phyloP scores from a whole-genome alignment of 306 rosid species.

The Cucurbita ficifolia region DNA sequence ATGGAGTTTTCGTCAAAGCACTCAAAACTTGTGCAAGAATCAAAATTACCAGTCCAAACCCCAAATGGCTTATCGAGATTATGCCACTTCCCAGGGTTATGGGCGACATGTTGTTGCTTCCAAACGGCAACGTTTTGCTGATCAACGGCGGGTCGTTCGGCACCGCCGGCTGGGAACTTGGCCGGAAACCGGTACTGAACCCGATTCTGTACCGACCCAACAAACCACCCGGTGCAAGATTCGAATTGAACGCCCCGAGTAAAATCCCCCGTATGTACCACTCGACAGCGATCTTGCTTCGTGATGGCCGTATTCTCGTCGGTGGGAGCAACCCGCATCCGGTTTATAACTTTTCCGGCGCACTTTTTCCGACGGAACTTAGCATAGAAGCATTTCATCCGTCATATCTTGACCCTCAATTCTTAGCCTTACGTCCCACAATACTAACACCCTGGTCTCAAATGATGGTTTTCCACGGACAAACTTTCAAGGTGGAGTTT shows the following conservation, averaged over 20 bases:
- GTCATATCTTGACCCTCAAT: neutral
- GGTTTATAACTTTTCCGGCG: conserved; percentile 13
- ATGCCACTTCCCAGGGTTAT: conserved; percentile 31
- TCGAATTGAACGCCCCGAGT: conserved; percentile 7
- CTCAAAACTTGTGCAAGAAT: conserved; percentile 1
- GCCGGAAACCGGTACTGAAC: conserved; percentile 11
- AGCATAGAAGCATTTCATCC: conserved; percentile 9
- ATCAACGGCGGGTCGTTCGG: conserved; percentile 26
- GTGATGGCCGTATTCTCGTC: conserved; percentile 32
- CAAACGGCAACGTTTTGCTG: conserved; percentile 30
- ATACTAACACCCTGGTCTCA: neutral
- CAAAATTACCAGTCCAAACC: neutral
- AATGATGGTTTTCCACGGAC: neutral
- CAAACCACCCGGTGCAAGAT: neutral
- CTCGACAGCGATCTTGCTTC: conserved; percentile 25
- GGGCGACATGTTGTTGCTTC: conserved; percentile 34
- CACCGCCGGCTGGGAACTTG: conserved; percentile 33
- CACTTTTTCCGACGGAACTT: conserved; percentile 5
- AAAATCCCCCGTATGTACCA: conserved; percentile 30
- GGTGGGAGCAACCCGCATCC: conserved; percentile 37
- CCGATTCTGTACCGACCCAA: conserved; percentile 24
- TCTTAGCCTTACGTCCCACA: neutral
- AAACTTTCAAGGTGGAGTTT: neutral
- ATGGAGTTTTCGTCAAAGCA: neutral
- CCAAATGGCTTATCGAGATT: conserved; percentile 24